Evolutionary conservation across 495 filamentous ascomycete species (phyloP).

Genomic region (Neurospora tetrasperma): DNA sequence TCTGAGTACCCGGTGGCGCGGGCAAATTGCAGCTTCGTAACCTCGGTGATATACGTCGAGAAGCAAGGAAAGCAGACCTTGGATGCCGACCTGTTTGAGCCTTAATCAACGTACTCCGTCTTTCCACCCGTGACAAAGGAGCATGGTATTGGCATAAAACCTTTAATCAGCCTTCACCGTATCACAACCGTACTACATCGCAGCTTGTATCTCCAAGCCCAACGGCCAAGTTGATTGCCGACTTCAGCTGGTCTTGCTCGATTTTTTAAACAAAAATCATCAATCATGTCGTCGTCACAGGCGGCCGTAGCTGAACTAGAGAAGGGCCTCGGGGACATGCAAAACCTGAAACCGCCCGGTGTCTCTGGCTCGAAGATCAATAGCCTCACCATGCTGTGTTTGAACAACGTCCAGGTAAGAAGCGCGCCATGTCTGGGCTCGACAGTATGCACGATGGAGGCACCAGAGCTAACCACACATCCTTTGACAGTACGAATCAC

Average conservation of each 20-base stretch:
- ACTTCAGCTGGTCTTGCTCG: conserved; percentile 2
- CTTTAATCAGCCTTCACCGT: conserved; percentile 3
- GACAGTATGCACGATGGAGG: neutral
- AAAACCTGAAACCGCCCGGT: conserved; percentile 80
- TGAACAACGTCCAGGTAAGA: conserved; percentile 88
- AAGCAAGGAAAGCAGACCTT: conserved; percentile 2
- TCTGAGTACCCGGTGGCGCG: neutral
- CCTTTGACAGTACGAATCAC: conserved; percentile 71
- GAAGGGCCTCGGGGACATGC: conserved; percentile 81
- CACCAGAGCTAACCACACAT: conserved; percentile 22
- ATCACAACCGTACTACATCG: conserved; percentile 1
- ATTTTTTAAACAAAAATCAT: conserved; percentile 2
- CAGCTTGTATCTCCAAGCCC: conserved; percentile 2
- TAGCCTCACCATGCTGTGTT: conserved; percentile 74
- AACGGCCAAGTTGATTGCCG: conserved; percentile 7
- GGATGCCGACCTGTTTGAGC: neutral
- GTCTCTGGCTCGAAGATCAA: conserved; percentile 85
- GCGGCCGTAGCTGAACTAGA: conserved; percentile 79
- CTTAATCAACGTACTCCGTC: conserved; percentile 9
- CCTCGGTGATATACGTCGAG: conserved; percentile 8
- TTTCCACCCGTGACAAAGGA: conserved; percentile 15
- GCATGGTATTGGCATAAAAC: conserved; percentile 23
- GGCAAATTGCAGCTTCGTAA: conserved; percentile 17
- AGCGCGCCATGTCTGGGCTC: neutral
- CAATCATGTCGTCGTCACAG: conserved; percentile 51